Evolutionary conservation across 75 land plant species (phyloP).

Genomic region (Selaginella tamariscina): DNA sequence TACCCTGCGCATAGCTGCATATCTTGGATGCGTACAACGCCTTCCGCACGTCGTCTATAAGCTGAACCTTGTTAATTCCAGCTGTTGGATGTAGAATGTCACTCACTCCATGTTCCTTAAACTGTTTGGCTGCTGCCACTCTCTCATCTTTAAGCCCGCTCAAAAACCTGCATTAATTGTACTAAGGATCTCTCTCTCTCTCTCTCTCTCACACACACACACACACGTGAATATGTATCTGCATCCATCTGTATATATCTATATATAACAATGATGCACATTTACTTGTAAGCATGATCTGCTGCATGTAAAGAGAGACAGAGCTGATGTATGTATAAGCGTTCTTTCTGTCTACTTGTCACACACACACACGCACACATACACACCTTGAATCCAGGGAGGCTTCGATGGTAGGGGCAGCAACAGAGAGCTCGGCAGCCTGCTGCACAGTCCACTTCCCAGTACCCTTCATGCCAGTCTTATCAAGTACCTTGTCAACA

Average conservation of each 20-base stretch:
- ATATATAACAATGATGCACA: no score
- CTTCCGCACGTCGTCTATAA: conserved; percentile 56
- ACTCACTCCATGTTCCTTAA: conserved; percentile 18
- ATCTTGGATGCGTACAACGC: conserved; percentile 59
- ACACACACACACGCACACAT: no score
- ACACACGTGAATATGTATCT: no score
- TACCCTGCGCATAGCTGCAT: conserved; percentile 63
- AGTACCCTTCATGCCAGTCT: conserved; percentile 13
- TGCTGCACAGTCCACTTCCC: conserved; percentile 57
- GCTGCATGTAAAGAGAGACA: no score
- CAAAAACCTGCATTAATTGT: conserved; percentile 38
- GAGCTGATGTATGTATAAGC: no score
- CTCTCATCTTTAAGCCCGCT: conserved; percentile 65
- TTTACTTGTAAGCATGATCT: no score
- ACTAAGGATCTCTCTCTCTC: no score
- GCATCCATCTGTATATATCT: no score
- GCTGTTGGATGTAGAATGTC: conserved; percentile 19
- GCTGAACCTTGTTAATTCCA: conserved; percentile 32
- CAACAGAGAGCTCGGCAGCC: conserved; percentile 58
- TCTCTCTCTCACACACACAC: no score
- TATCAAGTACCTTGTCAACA: conserved; percentile 9
- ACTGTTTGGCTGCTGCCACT: conserved; percentile 32
- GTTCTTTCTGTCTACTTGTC: no score
- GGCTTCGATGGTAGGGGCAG: conserved; percentile 56
- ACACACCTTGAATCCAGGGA: conserved; percentile 49